Evolutionary conservation across 805 yeast genomes (phyloP), one percentile per base, ranked within the genome.

Genomic region (Kodamaea lidongshanica): DNA sequence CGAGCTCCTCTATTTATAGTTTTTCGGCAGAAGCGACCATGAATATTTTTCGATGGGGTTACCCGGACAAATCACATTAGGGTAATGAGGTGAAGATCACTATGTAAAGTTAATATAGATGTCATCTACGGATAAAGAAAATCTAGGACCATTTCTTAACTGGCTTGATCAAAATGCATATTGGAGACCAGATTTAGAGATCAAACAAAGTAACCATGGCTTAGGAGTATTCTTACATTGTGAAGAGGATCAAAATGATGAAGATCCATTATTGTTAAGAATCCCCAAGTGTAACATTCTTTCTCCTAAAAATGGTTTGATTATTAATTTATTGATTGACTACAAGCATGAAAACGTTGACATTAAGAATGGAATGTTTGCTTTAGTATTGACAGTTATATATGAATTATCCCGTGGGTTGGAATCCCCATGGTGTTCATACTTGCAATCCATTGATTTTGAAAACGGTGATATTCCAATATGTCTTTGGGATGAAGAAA

Each of bases 351-450:
- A 38, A 5, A 36, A 41, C n/a, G 54, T 81, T 4, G 69, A 65
- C 21, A 38, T 62, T 13, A 28, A 49, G 3, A 20, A 27, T 2
- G 92, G 94, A 0, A 72, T 82, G 57, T 65, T 73, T 23, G 81
- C 77, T 0, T 58, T 88, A 29, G 73, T 80, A 5, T 40, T 84
- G 6, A 74, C 88, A 0, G 81, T 77, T 35, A 61, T 87, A 16
- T 86, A 83, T 46, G 97, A 89, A 49, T 53, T 65, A 32, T 57
- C 72, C 3, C 57, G 68, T 26, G 74, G 73, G 2, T 58, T 63
- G n/a, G 42, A 51, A 4, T 80, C 94, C n/a, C 96, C 95, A 4
- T 89, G 96, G 96, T 63, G 37, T 37, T 63, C 59, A 3, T 89
- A 80, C 50, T 59, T 88, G 25, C 53, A 61, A 16, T 64, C 80